phyloP scores from a whole-genome alignment of 2,329 filamentous ascomycete species.

The Aspergillus eucalypticola region DNA sequence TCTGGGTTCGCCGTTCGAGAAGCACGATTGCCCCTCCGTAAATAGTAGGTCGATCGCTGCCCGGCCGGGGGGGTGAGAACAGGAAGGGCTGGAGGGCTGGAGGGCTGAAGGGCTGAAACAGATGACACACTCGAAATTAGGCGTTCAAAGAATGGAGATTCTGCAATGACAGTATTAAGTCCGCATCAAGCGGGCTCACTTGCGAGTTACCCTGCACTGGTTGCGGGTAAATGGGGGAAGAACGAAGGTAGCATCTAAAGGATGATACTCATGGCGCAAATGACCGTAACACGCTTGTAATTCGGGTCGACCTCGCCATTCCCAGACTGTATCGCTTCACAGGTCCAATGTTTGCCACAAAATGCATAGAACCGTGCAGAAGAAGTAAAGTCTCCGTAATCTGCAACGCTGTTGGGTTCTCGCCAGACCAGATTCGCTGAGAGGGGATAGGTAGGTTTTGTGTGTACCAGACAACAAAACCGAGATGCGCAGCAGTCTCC shows the following conservation, averaged over 20 bases:
- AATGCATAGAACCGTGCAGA: slow-evolving; percentile 20
- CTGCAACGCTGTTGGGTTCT: slow-evolving; percentile 10
- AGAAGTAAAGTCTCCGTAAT: slow-evolving; percentile 1
- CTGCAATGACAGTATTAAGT: slow-evolving; percentile 14
- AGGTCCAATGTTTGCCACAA: slow-evolving; percentile 27
- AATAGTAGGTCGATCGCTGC: background rate
- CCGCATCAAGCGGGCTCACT: slow-evolving; percentile 22
- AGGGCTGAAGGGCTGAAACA: background rate
- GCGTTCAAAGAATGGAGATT: slow-evolving; percentile 8
- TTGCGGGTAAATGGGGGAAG: slow-evolving; percentile 18
- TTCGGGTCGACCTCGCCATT: slow-evolving; percentile 29
- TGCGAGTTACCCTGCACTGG: slow-evolving; percentile 19
- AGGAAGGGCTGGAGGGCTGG: background rate
- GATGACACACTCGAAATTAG: slow-evolving; percentile 2
- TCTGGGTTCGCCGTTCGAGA: background rate
- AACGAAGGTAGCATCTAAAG: slow-evolving; percentile 23
- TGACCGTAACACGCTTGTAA: slow-evolving; percentile 23
- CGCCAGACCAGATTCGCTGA: slow-evolving; percentile 3
- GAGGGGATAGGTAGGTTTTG: background rate
- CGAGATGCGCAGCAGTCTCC: slow-evolving; percentile 7
- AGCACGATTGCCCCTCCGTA: background rate
- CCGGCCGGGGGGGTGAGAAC: background rate
- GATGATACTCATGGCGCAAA: slow-evolving; percentile 31
- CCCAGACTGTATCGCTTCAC: slow-evolving; percentile 27
- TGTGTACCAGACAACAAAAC: slow-evolving; percentile 12